These are phyloP conservation scores for Cytospora leucostoma DNA, from an alignment of 2,329 filamentous ascomycete species.

Conservation along the genomic window DNA sequence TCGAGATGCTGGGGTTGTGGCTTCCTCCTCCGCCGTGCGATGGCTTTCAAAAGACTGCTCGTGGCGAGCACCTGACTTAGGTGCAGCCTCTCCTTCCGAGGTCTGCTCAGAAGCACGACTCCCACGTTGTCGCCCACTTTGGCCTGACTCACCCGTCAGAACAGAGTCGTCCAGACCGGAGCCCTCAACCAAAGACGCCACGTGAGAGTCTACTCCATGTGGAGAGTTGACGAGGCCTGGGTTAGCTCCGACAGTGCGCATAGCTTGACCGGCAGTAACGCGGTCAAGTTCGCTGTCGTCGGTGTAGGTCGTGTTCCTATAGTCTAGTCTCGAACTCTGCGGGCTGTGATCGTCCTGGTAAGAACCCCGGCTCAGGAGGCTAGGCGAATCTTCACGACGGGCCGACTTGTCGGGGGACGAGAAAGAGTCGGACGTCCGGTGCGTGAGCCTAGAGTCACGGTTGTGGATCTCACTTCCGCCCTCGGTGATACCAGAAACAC, in stretches of 20 bases:
- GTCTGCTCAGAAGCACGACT: constrained; percentile 42
- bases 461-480: constrained; percentile 61
- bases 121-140: constrained; percentile 51
- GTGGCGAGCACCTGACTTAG: constrained; percentile 35
- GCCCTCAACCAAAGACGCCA: constrained; percentile 82
- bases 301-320: constrained; percentile 52
- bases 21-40: constrained; percentile 43
- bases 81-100: constrained; percentile 39
- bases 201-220: constrained; percentile 79
- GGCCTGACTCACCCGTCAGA: constrained; percentile 61
- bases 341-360: constrained; percentile 62
- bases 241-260: constrained; percentile 71
- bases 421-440: constrained; percentile 53
- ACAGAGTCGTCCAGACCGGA: constrained; percentile 69
- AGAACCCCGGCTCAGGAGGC: constrained; percentile 50
- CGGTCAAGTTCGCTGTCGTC: constrained; percentile 60
- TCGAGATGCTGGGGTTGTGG: constrained; percentile 42
- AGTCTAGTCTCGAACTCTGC: constrained; percentile 57
- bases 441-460: constrained; percentile 58
- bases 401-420: constrained; percentile 64
- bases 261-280: constrained; percentile 66
- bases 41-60: constrained; percentile 46
- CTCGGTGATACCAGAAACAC: constrained; percentile 83
- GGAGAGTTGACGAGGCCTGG: constrained; percentile 74
- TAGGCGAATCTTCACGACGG: constrained; percentile 49